A percentile compares a stretch with the other conserved stretches of the same genome.
phyloP scores from a whole-genome alignment of 2,329 filamentous ascomycete species.

The Diaporthe sp. region DNA sequence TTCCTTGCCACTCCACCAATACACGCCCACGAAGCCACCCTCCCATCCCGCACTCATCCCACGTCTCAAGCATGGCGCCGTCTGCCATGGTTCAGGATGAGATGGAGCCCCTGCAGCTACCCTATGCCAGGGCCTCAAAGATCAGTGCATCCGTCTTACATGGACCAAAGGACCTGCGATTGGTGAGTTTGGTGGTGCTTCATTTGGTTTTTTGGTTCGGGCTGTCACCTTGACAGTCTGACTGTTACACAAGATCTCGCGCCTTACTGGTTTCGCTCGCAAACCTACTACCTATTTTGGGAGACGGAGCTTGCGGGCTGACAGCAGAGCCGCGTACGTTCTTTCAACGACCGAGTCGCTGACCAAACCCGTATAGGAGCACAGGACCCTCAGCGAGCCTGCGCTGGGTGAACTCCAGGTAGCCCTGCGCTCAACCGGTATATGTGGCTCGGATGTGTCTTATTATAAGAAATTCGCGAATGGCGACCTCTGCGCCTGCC shows the following conservation, averaged over 20 bases:
- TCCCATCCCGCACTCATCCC: slow-evolving; percentile 53
- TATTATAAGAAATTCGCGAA: slow-evolving; percentile 83
- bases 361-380: slow-evolving; percentile 58
- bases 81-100: slow-evolving; percentile 59
- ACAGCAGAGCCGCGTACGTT: slow-evolving; percentile 32
- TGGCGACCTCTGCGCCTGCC: slow-evolving; percentile 76
- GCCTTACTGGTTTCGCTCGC: slow-evolving; percentile 8
- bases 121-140: slow-evolving; percentile 58
- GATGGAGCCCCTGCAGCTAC: slow-evolving; percentile 59
- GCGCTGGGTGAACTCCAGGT: slow-evolving; percentile 72
- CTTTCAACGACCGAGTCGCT: slow-evolving; percentile 38
- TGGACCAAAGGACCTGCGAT: slow-evolving; percentile 68
- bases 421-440: slow-evolving; percentile 74
- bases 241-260: slow-evolving; percentile 50
- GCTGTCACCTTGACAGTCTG: slow-evolving; percentile 42
- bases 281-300: slow-evolving; percentile 28
- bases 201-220: slow-evolving; percentile 22
- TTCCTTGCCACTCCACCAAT: slow-evolving; percentile 42
- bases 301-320: slow-evolving; percentile 29
- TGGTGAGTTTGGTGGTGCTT: slow-evolving; percentile 59
- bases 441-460: slow-evolving; percentile 79
- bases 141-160: slow-evolving; percentile 70
- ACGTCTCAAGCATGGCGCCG: slow-evolving; percentile 62
- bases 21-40: slow-evolving; percentile 39
- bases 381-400: slow-evolving; percentile 62